Evolutionary conservation across 768 basidiomycete species (phyloP).

Genomic region (Hericium erinaceus): DNA sequence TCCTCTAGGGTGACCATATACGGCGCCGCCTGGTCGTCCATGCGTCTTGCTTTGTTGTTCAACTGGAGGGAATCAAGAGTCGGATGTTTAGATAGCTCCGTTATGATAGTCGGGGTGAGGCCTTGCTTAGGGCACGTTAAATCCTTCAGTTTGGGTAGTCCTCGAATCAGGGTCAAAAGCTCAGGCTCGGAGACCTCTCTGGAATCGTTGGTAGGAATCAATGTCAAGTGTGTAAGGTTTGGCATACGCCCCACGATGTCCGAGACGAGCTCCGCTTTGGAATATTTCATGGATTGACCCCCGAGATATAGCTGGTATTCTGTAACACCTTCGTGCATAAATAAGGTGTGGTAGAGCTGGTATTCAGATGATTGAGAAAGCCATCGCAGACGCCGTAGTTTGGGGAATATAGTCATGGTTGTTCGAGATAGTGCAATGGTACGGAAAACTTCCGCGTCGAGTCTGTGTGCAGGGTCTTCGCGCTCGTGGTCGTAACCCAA

Average conservation of each 20-base stretch:
- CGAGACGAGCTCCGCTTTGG: background rate
- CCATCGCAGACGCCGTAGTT: slow-evolving; percentile 10
- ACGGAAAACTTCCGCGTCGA: slow-evolving; percentile 7
- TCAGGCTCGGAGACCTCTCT: background rate
- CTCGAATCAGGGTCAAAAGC: slow-evolving; percentile 3
- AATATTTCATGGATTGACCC: background rate
- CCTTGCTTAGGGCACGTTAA: slow-evolving; percentile 7
- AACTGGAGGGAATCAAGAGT: slow-evolving; percentile 8
- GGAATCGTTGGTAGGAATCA: background rate
- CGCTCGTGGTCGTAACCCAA: background rate
- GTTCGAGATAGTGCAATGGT: slow-evolving; percentile 13
- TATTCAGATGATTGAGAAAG: background rate
- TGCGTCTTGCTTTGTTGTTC: slow-evolving; percentile 2
- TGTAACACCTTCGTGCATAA: slow-evolving; percentile 13
- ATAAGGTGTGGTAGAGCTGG: background rate
- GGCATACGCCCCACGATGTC: slow-evolving; percentile 13
- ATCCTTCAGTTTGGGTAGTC: slow-evolving; percentile 3
- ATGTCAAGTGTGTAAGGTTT: slow-evolving; percentile 4
- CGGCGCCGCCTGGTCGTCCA: background rate
- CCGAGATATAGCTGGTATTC: slow-evolving; percentile 5
- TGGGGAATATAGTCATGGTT: slow-evolving; percentile 12
- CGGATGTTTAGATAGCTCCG: slow-evolving; percentile 5
- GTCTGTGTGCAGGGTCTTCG: background rate
- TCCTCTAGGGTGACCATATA: slow-evolving; percentile 1
- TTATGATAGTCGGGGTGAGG: slow-evolving; percentile 1